Evolutionary conservation across 2,329 filamentous ascomycete species (phyloP), one percentile per base, ranked within the genome.

Genomic region (Hymenotorrendiella dingleyae): DNA sequence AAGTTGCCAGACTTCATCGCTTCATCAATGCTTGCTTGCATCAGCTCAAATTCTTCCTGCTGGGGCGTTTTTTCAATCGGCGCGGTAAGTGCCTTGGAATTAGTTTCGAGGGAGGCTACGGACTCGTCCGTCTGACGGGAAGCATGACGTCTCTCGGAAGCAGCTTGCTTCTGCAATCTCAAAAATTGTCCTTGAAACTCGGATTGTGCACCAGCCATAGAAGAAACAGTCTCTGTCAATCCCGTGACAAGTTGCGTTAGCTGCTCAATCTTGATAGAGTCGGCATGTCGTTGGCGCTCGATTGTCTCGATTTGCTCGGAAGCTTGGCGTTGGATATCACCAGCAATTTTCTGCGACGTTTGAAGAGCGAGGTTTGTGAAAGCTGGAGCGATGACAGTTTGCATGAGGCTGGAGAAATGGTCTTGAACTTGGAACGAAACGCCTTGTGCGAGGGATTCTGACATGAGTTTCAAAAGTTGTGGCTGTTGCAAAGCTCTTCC

Each of bases 391-490:
- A 93, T 71, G 22, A 75, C 75, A 46, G 73, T 74, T 30, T 78
- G 72, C 27, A 91, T 64, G 8, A 76, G 69, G 26, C 72, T 70
- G 11, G 74, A 65, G 36, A 94, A 71, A 43, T 86, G 81, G 42
- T 78, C 72, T 56, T 94, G 84, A 21, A 95, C 71, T 42, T 77
- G 79, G 32, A 76, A 67, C 4, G 77, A 69, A 22, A 95, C 73
- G 36, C 76, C 79, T 51, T 78, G 76, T 3, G 80, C 72, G 24
- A 94, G 74, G 38, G 80, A 76, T 40, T 94, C 86, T 4, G 83
- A 76, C 42, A 96, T 78, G 6, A 74, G 68, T 56, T 83, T 83
- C 49, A 87, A 69, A 28, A 93, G 71, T 36, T 90, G 82, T 9
- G 81, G 80, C 51, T 83, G 84, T 58, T 86, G 82, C 40, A 96